Evolutionary conservation across 768 basidiomycete genomes (phyloP), one percentile per base, ranked within the genome.

Genomic region (Leccinum truebloodii): DNA sequence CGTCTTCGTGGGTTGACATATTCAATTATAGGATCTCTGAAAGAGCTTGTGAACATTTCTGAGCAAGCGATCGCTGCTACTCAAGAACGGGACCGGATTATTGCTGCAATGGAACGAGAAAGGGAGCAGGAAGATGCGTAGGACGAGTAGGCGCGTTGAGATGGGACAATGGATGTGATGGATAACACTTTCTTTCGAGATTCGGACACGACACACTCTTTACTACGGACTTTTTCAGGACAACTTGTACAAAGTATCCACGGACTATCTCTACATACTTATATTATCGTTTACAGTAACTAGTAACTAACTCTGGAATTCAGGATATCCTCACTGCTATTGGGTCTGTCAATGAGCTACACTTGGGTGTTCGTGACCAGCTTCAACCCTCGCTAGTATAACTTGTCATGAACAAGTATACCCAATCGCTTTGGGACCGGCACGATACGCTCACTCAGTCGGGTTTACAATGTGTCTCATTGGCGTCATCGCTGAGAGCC

Each of bases 61-160:
- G 77, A 80, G 52, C 60, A 65, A 14, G 71, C 78, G 0, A 51
- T 78, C 12, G 57, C 55, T 9, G 71, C 69, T 10, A 59, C 77
- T 24, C 67, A 62, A 10, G 71, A 73, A 34, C 75, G 76, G 3
- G 71, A 79, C 44, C 60, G 59, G 20, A 49, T 73, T 6, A 59
- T 67, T 48, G 60, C 55, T 4, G 12, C 34, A 2, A 50, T 63
- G 28, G 58, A 55, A 26, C 57, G 35, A n/a, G 65, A 62, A 28
- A 54, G 3, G 30, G 64, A 64, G 30, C 56, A 51, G n/a, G 61
- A 55, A 18, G 51, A 56, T 35, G 52, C 12, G 3, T 59, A 46
- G 28, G 12, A 7, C 4, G 50, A 30, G 20, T 16, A n/a, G 22
- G 39, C 18, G 9, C 18, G 9, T 34, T 49, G 49, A 26, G 13